Conservation (phyloP, 2,329 filamentous ascomycete genomes). For the Beauveria caledonica region DNA sequence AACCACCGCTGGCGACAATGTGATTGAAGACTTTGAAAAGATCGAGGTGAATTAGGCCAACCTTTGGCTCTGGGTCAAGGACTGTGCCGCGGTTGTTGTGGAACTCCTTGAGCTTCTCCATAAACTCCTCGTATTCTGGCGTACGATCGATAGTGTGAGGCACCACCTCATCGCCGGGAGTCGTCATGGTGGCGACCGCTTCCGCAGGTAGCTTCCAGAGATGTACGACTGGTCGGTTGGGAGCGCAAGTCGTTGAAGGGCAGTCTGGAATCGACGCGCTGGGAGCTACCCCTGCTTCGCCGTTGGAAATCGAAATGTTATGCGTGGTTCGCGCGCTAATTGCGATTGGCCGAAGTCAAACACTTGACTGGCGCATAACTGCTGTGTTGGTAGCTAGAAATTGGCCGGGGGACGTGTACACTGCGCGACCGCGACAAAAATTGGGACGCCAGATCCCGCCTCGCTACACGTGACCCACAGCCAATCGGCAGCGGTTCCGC, state of each 20-base stretch:
- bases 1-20: constrained; percentile 70
- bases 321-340: background rate
- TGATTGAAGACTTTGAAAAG: constrained; percentile 70
- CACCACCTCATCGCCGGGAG: constrained; percentile 28
- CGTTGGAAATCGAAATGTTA: background rate
- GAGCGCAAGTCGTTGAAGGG: background rate
- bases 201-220: background rate
- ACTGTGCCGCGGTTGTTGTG: constrained; percentile 71
- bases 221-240: background rate
- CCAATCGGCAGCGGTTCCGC: constrained; percentile 11
- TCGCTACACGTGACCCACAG: constrained; percentile 7
- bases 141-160: constrained; percentile 48
- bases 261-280: background rate
- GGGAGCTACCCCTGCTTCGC: background rate
- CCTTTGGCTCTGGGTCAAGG: constrained; percentile 73
- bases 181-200: constrained; percentile 22
- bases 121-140: constrained; percentile 70
- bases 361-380: background rate
- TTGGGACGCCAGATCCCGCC: background rate
- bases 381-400: background rate
- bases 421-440: constrained; percentile 12
- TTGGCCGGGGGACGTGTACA: constrained; percentile 11
- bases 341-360: background rate
- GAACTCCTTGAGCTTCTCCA: constrained; percentile 62
- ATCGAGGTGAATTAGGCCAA: constrained; percentile 69